Evolutionary conservation across 768 basidiomycete species (phyloP), one percentile per base, ranked within the genome.

Genomic region (Lactifluus piperatus): DNA sequence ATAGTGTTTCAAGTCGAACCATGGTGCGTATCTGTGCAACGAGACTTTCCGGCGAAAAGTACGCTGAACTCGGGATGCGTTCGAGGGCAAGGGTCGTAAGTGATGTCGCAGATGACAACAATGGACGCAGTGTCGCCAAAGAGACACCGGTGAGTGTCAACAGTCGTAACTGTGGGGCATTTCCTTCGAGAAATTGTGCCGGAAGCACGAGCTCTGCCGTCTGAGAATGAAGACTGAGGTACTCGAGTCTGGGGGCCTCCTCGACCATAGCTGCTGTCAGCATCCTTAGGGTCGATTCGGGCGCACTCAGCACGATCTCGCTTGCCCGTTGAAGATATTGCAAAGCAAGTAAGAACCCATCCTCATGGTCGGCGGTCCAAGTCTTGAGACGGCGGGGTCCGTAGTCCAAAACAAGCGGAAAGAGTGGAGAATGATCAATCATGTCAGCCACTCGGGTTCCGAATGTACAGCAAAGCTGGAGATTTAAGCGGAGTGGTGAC

Each of bases 341-440:
- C 20, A 56, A 13, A 9, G 54, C 50, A 11, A 60, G 39, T 24
- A 56, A 37, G 0, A 60, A 22, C 7, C 45, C 50, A 9, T 26
- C 29, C 37, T 47, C n/a, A 8, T 56, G 44, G 29, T 51, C 54
- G 5, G 34, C 27, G 4, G 54, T 43, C 60, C 60, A 61, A 1
- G 37, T 48, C 13, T 46, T 39, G 45, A 56, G 44, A 47, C 51
- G 29, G 18, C 44, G 45, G 29, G 55, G 49, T 1, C 44, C 44
- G 30, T 61, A 61, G n/a, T 61, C 60, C 36, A 61, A 22, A 22
- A 56, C 36, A 24, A 61, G 60, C 24, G 55, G 54, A 29, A 56
- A 48, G 3, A 36, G 45, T 8, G 49, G 60, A 1, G 34, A 56
- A 24, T 56, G 44, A 24, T 20, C 10, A 2, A 56, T 30, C 44